Evolutionary conservation across 805 yeast species (phyloP).

Genomic region (Nakazawaea siamensis): DNA sequence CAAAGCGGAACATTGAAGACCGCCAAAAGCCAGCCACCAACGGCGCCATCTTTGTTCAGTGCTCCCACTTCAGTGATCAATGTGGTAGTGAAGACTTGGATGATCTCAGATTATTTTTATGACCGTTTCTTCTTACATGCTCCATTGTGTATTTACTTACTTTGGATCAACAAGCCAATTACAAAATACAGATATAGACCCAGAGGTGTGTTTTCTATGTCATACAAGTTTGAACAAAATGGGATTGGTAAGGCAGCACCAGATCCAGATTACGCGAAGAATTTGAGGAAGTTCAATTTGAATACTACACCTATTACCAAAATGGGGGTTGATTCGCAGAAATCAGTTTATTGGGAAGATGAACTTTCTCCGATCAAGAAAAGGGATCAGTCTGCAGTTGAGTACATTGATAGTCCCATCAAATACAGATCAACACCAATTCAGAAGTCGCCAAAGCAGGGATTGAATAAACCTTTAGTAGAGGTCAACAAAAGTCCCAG

Average conservation of each 20-base stretch:
- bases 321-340: too few species aligned
- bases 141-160: conserved; percentile 20
- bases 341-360: too few species aligned
- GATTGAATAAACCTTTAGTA: too few species aligned
- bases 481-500: neutral
- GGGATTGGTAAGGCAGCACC: neutral
- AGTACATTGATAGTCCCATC: neutral
- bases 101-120: conserved; percentile 28
- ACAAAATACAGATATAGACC: conserved; percentile 4
- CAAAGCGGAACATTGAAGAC: too few species aligned
- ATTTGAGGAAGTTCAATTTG: conserved; percentile 1
- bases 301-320: too few species aligned
- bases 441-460: neutral
- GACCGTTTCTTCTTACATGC: conserved; percentile 30
- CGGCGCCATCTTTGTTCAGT: too few species aligned
- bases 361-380: neutral
- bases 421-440: neutral
- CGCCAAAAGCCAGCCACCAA: too few species aligned
- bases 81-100: conserved; percentile 16
- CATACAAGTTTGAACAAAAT: neutral
- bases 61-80: too few species aligned
- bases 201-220: conserved; percentile 1
- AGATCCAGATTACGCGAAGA: neutral
- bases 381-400: neutral
- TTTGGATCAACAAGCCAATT: neutral